Percentiles rank a stretch among this genome's conserved stretches.
Conservation (phyloP, 768 basidiomycete species). For the Amanita rimosa region DNA sequence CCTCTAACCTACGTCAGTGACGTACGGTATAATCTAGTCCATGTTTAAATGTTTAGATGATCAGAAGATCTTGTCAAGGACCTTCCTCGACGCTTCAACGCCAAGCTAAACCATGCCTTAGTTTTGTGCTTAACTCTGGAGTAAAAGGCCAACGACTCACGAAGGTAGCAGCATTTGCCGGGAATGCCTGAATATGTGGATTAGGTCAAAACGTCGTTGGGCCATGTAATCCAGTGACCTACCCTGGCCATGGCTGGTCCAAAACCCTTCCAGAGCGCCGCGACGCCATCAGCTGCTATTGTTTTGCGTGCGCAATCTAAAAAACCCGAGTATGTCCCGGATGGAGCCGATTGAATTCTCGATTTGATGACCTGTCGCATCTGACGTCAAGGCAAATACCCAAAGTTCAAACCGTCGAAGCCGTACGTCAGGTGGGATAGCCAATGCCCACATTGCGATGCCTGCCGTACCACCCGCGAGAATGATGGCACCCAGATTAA, state of each 20-base stretch:
- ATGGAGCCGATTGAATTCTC: conserved; percentile 90
- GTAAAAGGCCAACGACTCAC: conserved; percentile 33
- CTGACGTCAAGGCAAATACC: not conserved
- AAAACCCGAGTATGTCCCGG: conserved; percentile 92
- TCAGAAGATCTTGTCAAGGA: conserved; percentile 61
- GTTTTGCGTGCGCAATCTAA: conserved; percentile 90
- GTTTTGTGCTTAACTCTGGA: not conserved
- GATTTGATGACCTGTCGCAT: conserved; percentile 79
- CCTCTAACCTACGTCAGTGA: not conserved
- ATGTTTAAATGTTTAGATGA: not conserved
- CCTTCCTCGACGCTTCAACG: conserved; percentile 81
- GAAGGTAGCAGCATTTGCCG: conserved; percentile 92
- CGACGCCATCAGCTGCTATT: conserved; percentile 77
- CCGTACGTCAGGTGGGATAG: conserved; percentile 88
- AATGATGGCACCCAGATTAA: conserved; percentile 81
- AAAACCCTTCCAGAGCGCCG: conserved; percentile 93
- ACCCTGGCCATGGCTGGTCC: conserved; percentile 94
- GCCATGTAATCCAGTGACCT: conserved; percentile 14
- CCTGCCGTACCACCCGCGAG: conserved; percentile 91
- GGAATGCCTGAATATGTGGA: conserved; percentile 65
- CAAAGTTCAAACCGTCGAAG: conserved; percentile 8
- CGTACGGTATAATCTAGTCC: not conserved
- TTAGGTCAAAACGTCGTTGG: not conserved
- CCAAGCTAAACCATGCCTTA: conserved; percentile 48
- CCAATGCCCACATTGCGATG: conserved; percentile 96